A percentile compares a stretch with the other conserved stretches of the same genome.
Conservation (phyloP, 1,284 basidiomycete species). For the Bjerkandera adusta region DNA sequence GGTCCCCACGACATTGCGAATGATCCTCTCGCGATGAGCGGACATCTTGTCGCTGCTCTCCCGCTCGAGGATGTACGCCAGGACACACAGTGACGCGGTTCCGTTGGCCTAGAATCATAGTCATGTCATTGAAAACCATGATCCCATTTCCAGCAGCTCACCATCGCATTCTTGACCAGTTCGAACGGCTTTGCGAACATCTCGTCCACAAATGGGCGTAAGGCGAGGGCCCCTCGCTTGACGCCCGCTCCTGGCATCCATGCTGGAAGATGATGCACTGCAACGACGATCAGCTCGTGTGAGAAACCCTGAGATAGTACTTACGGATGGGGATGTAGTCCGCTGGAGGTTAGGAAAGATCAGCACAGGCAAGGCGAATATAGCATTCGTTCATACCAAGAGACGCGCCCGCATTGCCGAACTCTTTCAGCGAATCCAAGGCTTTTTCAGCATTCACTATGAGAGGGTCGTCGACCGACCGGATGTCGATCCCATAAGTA, state of each 20-base stretch:
- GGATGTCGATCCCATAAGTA: constrained; percentile 15
- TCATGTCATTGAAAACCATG: background rate
- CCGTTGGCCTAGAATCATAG: constrained; percentile 17
- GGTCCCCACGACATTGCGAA: constrained; percentile 21
- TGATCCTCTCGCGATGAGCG: constrained; percentile 12
- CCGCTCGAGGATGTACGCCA: constrained; percentile 12
- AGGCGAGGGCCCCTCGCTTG: constrained; percentile 40
- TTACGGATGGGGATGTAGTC: no score
- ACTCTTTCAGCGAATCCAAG: background rate
- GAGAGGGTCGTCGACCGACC: no score
- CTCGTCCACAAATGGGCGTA: background rate
- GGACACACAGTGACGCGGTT: constrained; percentile 16
- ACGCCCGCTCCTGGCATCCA: constrained; percentile 42
- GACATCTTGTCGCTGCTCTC: constrained; percentile 10
- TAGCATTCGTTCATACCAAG: background rate
- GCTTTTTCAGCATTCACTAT: background rate
- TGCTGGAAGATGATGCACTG: constrained; percentile 33
- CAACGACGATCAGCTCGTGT: no score
- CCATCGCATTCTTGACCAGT: background rate
- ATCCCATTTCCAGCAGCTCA: no score
- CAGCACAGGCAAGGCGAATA: background rate
- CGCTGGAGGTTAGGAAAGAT: background rate
- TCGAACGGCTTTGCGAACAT: constrained; percentile 3
- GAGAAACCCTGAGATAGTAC: no score
- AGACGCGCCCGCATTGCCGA: background rate